Percentiles rank a stretch among this genome's conserved stretches.
Evolutionary conservation across 2,329 filamentous ascomycete genomes (phyloP).

Genomic region (Daldinia eschscholtzii): DNA sequence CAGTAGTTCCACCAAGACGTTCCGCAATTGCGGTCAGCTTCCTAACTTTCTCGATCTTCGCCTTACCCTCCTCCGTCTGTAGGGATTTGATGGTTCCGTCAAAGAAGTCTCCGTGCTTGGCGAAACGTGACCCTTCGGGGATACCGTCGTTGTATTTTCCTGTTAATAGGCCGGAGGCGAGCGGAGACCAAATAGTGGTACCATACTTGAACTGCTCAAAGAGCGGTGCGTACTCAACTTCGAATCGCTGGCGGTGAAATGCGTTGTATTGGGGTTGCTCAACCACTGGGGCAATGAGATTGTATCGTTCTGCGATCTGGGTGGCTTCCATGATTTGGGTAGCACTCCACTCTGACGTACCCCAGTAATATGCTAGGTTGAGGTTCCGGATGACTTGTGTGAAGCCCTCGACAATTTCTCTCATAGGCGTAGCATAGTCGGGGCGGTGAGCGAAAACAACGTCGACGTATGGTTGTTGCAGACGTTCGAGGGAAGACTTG

Average conservation of each 20-base stretch:
- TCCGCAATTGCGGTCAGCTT: slow-evolving; percentile 67
- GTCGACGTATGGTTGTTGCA: slow-evolving; percentile 76
- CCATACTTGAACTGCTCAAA: slow-evolving; percentile 69
- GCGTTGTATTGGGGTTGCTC: slow-evolving; percentile 71
- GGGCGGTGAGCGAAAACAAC: slow-evolving; percentile 73
- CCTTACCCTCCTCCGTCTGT: slow-evolving; percentile 68
- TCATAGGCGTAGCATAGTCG: slow-evolving; percentile 69
- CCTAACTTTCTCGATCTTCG: slow-evolving; percentile 60
- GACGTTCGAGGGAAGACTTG: slow-evolving; percentile 67
- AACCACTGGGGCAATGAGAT: slow-evolving; percentile 66
- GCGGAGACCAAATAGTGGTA: slow-evolving; percentile 62
- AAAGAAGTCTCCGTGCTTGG: slow-evolving; percentile 71
- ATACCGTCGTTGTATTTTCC: slow-evolving; percentile 76
- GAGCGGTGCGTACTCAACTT: slow-evolving; percentile 70
- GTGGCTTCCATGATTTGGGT: slow-evolving; percentile 70
- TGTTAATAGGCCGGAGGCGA: slow-evolving; percentile 69
- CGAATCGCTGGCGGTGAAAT: slow-evolving; percentile 71
- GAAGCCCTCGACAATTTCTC: slow-evolving; percentile 70
- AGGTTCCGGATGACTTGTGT: slow-evolving; percentile 64
- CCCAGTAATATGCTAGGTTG: slow-evolving; percentile 74
- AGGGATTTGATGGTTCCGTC: slow-evolving; percentile 73
- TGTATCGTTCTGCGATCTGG: slow-evolving; percentile 66
- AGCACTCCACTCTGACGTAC: slow-evolving; percentile 71
- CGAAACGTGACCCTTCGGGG: slow-evolving; percentile 71
- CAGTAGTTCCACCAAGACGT: slow-evolving; percentile 66